These are phyloP conservation scores for Microsporum canis DNA, from an alignment of 2,329 filamentous ascomycete genomes.

Conservation along the genomic window DNA sequence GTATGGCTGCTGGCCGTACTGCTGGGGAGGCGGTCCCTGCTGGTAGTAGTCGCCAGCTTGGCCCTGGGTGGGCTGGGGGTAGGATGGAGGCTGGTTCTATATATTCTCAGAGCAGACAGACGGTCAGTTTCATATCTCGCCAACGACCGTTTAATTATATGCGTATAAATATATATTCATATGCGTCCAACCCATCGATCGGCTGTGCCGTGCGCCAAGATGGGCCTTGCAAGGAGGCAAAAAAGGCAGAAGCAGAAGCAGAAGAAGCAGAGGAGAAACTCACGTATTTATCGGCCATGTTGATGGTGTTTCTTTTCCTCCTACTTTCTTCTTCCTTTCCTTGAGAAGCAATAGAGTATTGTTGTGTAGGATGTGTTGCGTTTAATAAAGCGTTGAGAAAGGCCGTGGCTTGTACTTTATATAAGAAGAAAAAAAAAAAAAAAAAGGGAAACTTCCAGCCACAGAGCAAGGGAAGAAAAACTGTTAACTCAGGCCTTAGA, in stretches of 20 bases:
- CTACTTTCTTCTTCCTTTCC: neutral
- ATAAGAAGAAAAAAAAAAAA: neutral
- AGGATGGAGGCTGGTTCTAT: constrained; percentile 10
- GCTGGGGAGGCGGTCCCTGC: constrained; percentile 8
- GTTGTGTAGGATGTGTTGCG: neutral
- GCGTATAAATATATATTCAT: neutral
- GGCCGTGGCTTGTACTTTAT: neutral
- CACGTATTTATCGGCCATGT: constrained; percentile 3
- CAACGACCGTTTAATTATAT: neutral
- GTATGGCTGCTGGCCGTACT: constrained; percentile 12
- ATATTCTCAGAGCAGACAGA: neutral
- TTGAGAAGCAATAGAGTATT: neutral
- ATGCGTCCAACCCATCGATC: neutral
- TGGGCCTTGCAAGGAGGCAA: neutral
- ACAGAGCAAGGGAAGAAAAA: neutral
- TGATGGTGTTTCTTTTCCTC: neutral
- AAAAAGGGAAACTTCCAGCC: neutral
- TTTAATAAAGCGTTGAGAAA: neutral
- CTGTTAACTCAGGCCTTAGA: neutral
- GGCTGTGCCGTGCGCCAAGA: neutral
- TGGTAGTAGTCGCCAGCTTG: constrained; percentile 10
- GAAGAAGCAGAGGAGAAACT: neutral
- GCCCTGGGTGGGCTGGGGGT: constrained; percentile 7
- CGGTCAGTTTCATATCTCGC: neutral
- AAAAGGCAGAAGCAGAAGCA: neutral